A percentile compares a stretch with the other conserved stretches of the same genome.
Conservation (phyloP, 176 grass and related monocot species). For the Avena eriantha region DNA sequence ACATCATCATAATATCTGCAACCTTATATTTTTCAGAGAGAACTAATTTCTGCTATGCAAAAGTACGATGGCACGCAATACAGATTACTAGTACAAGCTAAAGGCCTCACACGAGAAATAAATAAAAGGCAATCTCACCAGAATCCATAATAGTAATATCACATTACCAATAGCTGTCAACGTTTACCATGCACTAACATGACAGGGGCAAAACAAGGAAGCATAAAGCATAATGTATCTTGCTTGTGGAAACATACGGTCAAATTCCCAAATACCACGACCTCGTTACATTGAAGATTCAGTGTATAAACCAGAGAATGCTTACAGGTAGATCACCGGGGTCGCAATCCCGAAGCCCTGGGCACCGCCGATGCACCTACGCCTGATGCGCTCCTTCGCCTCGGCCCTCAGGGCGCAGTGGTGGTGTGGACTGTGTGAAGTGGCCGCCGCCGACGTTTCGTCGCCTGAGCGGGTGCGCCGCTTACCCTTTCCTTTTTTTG, state of each 20-base stretch:
- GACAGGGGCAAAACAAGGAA: background rate
- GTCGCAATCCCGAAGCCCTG: background rate
- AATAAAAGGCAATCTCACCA: background rate
- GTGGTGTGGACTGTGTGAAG: background rate
- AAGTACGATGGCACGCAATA: no score
- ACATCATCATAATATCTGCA: background rate
- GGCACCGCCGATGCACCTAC: background rate
- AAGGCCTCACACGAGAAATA: background rate
- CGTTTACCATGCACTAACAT: background rate
- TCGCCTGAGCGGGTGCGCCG: background rate
- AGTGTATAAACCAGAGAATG: background rate
- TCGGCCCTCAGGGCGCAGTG: background rate
- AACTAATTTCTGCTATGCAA: background rate
- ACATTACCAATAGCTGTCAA: background rate
- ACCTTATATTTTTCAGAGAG: background rate
- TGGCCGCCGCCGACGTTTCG: constrained; percentile 6
- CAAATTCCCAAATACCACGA: background rate
- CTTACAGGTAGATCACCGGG: background rate
- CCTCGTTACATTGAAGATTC: background rate
- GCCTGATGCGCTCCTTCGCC: background rate
- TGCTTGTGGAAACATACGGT: no score
- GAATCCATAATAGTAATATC: background rate
- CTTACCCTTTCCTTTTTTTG: background rate
- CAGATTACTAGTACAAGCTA: background rate
- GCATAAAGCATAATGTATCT: background rate